A percentile compares a stretch with the other conserved stretches of the same genome.
phyloP scores from a whole-genome alignment of 768 basidiomycete genomes.

The Tylopilus plumbeoviolaceoides region DNA sequence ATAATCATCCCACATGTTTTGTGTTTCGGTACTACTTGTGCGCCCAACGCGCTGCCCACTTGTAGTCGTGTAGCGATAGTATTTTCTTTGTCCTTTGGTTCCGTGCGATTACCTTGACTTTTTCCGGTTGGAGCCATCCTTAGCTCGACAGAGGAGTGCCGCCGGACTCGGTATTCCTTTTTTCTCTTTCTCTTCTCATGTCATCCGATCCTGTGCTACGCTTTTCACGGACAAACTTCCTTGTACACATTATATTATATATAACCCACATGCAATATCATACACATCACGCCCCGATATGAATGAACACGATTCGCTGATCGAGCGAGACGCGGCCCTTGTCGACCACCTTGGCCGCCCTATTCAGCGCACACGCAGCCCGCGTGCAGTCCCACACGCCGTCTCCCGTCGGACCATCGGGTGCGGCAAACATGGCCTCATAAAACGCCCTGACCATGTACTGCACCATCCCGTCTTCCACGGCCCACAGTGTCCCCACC shows the following conservation, averaged over 20 bases:
- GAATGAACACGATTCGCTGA: conserved; percentile 27
- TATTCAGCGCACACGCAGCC: conserved; percentile 19
- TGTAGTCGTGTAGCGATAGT: conserved; percentile 6
- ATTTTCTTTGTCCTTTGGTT: background rate
- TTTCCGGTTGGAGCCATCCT: background rate
- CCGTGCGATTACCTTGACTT: background rate
- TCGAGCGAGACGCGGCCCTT: conserved; percentile 20
- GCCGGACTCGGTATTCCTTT: background rate
- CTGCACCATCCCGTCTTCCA: conserved; percentile 22
- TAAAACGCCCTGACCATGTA: conserved; percentile 25
- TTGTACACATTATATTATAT: no score
- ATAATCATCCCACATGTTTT: background rate
- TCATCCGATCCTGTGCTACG: no score
- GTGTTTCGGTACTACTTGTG: background rate
- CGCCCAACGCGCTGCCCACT: background rate
- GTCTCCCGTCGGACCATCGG: background rate
- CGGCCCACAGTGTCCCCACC: conserved; percentile 34
- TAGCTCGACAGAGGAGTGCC: background rate
- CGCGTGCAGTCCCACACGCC: conserved; percentile 9
- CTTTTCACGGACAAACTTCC: no score
- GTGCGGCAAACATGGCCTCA: conserved; percentile 6
- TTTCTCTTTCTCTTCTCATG: background rate
- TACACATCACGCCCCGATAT: conserved; percentile 16
- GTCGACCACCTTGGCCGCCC: conserved; percentile 19
- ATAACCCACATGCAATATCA: background rate